A percentile compares a stretch with the other conserved stretches of the same genome.
These are phyloP conservation scores for Alopecurus myosuroides DNA, from an alignment of 176 grass and related monocot species.

Conservation along the genomic window DNA sequence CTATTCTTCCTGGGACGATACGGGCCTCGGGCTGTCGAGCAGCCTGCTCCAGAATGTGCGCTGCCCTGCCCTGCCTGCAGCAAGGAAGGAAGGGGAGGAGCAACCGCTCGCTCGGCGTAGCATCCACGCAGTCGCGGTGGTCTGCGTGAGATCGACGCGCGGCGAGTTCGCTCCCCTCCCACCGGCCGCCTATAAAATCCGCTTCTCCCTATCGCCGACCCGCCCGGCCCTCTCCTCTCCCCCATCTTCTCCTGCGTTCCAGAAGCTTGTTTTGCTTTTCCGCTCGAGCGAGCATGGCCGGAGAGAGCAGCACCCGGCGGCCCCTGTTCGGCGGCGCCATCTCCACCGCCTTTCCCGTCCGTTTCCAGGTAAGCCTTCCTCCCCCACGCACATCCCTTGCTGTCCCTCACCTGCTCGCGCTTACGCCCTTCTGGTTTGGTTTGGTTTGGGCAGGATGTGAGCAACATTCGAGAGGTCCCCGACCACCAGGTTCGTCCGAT, in stretches of 20 bases:
- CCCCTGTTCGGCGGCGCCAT: slow-evolving; percentile 87
- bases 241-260: slow-evolving; percentile 2
- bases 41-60: neutral
- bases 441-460: slow-evolving; percentile 59
- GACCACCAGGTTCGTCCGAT: slow-evolving; percentile 63
- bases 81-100: neutral
- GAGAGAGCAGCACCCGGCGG: slow-evolving; percentile 38
- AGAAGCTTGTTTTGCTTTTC: neutral
- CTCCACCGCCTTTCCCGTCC: slow-evolving; percentile 55
- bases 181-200: neutral
- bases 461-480: slow-evolving; percentile 73
- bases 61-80: neutral
- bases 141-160: slow-evolving; percentile 36
- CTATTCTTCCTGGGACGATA: too few relatives aligned
- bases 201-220: neutral
- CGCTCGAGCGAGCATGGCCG: slow-evolving; percentile 34
- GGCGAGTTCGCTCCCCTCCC: neutral
- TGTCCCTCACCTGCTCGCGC: neutral
- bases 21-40: too few relatives aligned
- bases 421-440: neutral
- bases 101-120: slow-evolving; percentile 4
- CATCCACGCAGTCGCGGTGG: slow-evolving; percentile 14
- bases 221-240: neutral
- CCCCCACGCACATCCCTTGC: neutral
- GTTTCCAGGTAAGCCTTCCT: slow-evolving; percentile 56